phyloP scores from a whole-genome alignment of 805 yeast species.

The Candida argentea region DNA sequence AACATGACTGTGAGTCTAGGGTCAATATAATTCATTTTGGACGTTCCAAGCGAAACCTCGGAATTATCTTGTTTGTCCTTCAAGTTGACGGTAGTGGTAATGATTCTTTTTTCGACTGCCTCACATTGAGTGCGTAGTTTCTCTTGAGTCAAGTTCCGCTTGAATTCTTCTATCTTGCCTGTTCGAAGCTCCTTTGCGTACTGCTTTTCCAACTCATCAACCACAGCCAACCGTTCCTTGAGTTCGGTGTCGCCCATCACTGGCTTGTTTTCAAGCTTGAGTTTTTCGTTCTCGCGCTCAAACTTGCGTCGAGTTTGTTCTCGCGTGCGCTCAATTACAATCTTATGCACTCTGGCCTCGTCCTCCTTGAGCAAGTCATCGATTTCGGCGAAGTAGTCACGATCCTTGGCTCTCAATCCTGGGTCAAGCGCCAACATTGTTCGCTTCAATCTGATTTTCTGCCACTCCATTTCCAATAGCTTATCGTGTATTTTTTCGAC shows the following conservation, averaged over 20 bases:
- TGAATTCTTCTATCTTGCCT: slow-evolving; percentile 15
- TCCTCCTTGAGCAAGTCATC: slow-evolving; percentile 60
- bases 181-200: slow-evolving; percentile 47
- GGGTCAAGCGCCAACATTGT: slow-evolving; percentile 63
- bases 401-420: slow-evolving; percentile 37
- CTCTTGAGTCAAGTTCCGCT: slow-evolving; percentile 45
- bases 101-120: slow-evolving; percentile 60
- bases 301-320: slow-evolving; percentile 59
- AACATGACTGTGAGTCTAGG: slow-evolving; percentile 87
- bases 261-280: slow-evolving; percentile 45
- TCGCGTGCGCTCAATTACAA: slow-evolving; percentile 53
- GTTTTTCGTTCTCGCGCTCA: slow-evolving; percentile 68
- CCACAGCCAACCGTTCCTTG: slow-evolving; percentile 46
- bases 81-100: slow-evolving; percentile 59
- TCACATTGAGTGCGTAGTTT: slow-evolving; percentile 65
- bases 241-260: slow-evolving; percentile 45
- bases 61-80: slow-evolving; percentile 93
- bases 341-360: slow-evolving; percentile 45
- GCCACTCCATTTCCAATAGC: slow-evolving; percentile 78
- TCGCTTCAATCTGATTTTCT: slow-evolving; percentile 60
- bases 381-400: slow-evolving; percentile 56
- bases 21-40: slow-evolving; percentile 91
- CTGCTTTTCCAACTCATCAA: slow-evolving; percentile 39
- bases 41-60: slow-evolving; percentile 85
- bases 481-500: slow-evolving; percentile 72